phyloP scores from a whole-genome alignment of 2,329 filamentous ascomycete species.

The Apiospora kogelbergensis region DNA sequence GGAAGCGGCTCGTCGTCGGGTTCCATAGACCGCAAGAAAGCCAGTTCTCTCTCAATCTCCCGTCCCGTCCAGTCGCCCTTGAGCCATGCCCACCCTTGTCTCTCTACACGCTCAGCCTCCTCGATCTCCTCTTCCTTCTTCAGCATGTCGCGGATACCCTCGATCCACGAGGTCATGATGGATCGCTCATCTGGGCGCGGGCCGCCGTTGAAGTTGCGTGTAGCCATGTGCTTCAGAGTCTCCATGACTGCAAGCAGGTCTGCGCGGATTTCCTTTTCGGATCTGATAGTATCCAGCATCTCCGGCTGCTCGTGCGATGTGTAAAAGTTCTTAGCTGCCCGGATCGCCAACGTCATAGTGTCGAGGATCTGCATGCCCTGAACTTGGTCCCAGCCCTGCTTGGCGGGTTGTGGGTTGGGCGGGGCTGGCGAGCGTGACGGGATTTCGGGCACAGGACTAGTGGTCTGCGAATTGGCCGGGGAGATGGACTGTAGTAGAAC shows the following conservation, averaged over 20 bases:
- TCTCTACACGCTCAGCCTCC: slow-evolving; percentile 66
- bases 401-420: slow-evolving; percentile 15
- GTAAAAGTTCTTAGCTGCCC: slow-evolving; percentile 94
- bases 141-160: slow-evolving; percentile 74
- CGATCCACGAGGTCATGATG: slow-evolving; percentile 78
- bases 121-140: slow-evolving; percentile 76
- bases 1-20: slow-evolving; percentile 61
- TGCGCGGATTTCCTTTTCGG: slow-evolving; percentile 79
- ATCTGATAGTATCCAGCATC: slow-evolving; percentile 80
- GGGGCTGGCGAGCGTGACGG: not conserved
- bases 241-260: slow-evolving; percentile 88
- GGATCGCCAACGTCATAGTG: slow-evolving; percentile 90
- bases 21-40: slow-evolving; percentile 79
- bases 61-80: slow-evolving; percentile 72
- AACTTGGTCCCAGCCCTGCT: slow-evolving; percentile 72
- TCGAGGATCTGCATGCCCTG: slow-evolving; percentile 92
- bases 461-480: not conserved
- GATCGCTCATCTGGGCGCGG: slow-evolving; percentile 75
- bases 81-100: slow-evolving; percentile 79
- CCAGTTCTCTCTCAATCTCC: slow-evolving; percentile 76
- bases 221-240: slow-evolving; percentile 86
- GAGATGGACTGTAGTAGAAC: slow-evolving; percentile 61
- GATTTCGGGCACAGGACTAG: slow-evolving; percentile 16
- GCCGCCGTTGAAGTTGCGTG: slow-evolving; percentile 80
- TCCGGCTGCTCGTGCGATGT: slow-evolving; percentile 87